Evolutionary conservation across 352 stramenopile species (phyloP), one percentile per base, ranked within the genome.

Genomic region (Pythium pyrilobum): DNA sequence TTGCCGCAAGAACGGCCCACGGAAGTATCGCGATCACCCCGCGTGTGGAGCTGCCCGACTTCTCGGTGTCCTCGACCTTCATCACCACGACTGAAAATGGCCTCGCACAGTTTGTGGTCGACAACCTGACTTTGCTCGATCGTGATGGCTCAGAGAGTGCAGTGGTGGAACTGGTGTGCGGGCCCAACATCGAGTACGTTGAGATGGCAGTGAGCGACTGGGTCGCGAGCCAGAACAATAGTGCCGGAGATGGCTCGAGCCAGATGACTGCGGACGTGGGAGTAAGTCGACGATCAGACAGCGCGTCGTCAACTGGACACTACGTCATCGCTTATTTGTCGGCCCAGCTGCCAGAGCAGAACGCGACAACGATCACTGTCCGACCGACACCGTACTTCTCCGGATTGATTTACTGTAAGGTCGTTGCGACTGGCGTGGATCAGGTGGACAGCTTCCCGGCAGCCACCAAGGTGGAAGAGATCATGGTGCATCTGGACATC

Each of bases 311-410:
- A 20, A 36, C 16, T 23, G 12, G 15, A 6, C 40, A 21, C 23
- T 28, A 43, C n/a, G 28, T 12, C 0, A 54, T 61, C 37, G 53
- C 45, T 5, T 10, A 27, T 25, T 47, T 61, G 36, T 20, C 9
- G 27, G 38, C 4, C 25, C 12, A 8, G n/a, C 20, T 31, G n/a
- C 38, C 44, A 12, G 23, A 32, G 32, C 43, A 50, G 25, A 18
- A 36, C n/a, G 42, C 36, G 2, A 54, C 25, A 9, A 63, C 20
- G 13, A 34, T 75, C 4, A 52, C 56, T 25, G 42, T 77, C 23
- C 49, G 6, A 12, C 61, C 68, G n/a, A 47, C 38, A 13, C 6
- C 23, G 20, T 73, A 64, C 29, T 73, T 71, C 27, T 73, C 68
- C 3, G 68, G 68, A 27, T 45, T 37, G 1, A 67, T 77, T 27